Evolutionary conservation across 1,284 basidiomycete species (phyloP).

Genomic region (Rhodotorula sp.): DNA sequence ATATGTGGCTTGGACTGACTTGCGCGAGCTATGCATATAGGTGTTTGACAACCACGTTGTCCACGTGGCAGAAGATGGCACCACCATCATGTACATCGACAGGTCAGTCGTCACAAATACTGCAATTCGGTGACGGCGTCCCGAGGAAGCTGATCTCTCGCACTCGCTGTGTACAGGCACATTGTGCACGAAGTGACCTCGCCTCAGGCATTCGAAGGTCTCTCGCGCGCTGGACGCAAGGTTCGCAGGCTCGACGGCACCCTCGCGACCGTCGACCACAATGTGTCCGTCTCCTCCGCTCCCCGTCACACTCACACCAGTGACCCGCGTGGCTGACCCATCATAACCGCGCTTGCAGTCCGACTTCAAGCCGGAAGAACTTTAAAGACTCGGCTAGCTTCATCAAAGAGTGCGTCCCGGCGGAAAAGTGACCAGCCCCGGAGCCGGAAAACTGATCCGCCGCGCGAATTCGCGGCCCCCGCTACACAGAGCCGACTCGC

Average conservation of each 20-base stretch:
- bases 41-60: constrained; percentile 95
- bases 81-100: constrained; percentile 90
- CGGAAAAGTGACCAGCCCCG: no score
- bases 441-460: background rate
- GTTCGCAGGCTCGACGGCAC: constrained; percentile 92
- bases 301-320: no score
- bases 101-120: constrained; percentile 55
- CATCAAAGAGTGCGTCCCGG: constrained; percentile 61
- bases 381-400: constrained; percentile 75
- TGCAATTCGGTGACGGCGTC: background rate
- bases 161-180: constrained; percentile 60
- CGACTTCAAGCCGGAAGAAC: constrained; percentile 81
- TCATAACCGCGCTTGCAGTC: constrained; percentile 46
- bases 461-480: no score
- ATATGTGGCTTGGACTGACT: background rate
- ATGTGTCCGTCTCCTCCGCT: constrained; percentile 48
- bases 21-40: constrained; percentile 1
- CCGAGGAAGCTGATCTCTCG: background rate
- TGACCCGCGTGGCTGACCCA: background rate
- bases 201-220: constrained; percentile 92
- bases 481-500: constrained; percentile 67
- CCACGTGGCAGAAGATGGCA: constrained; percentile 73
- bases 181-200: constrained; percentile 95
- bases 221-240: constrained; percentile 73
- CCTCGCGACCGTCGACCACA: constrained; percentile 92